Base-by-base conservation (phyloP, 2,329 filamentous ascomycete species). In the Chaetomium strumarium region DNA sequence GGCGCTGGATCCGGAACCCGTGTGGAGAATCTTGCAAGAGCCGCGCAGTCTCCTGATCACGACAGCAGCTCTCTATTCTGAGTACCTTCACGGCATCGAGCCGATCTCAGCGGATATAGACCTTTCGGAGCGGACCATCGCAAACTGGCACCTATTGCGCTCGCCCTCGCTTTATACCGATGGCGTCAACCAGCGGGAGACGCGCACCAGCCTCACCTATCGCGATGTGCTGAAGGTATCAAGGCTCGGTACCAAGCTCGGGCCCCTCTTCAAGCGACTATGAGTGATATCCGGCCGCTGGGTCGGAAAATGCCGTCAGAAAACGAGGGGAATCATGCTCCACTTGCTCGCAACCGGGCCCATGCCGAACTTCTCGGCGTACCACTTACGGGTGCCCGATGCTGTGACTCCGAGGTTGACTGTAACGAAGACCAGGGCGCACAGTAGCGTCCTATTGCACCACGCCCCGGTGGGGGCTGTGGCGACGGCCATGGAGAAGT, bases 201-300 rank as follows among this genome's bases (percentile, higher is more conserved):
- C 76, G 11, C 79, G 88, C 51, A 81, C 83, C 24, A 91, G 88
- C 68, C 71, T 92, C 59, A 93, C 88, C 1, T 92, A 87, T 70
- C 78, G 92, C 59, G 91, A 97, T 72, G 92, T 97, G 38, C 71
- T 92, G 59, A 88, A 86, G 63, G 87, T 95, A 16, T 86, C 85
- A 8, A 88, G 83, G 60, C 69, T 90, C 19, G 86, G 86, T 29
- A 81, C 74, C 65, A 88, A 83, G 62, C 71, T 91, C 49, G 83
- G 64, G 6, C 55, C 62, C 31, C 34, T 61, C 44, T 62, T 64
- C 14, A 61, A 59, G 38, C 56, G 58, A 16, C 43, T 48, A n/a
- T 60, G 51, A 60, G 37, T 36, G 16, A 79, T 5, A 33, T 42
- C 16, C 14, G 3, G 11, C 5, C 19, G 20, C 17, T n/a, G 24